Evolutionary conservation across 495 filamentous ascomycete species (phyloP), one percentile per base, ranked within the genome.

Genomic region (Neurospora sp.): DNA sequence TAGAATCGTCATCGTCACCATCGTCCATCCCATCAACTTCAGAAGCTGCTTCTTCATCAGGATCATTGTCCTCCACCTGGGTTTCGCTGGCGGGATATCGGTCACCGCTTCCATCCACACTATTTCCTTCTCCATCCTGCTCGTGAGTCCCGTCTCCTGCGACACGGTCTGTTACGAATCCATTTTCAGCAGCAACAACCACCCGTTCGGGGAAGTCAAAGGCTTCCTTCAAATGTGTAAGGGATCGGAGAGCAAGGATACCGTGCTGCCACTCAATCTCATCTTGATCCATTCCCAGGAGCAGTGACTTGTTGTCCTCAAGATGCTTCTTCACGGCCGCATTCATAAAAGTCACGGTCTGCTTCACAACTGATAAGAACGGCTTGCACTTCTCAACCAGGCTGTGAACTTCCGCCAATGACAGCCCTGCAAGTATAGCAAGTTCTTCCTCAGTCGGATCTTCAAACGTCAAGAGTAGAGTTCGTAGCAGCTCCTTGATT

Each of bases 191-290:
- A 46, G 42, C 18, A n/a, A 46, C 16, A n/a, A n/a, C 42, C 42
- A 46, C 42, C 18, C 42, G 42, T 46, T 46, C 42, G 42, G 42
- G 42, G 7, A 46, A 46, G 42, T 46, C 42, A 46, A 46, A 46
- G 42, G 8, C 42, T 46, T 79, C 80, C 10, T 78, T 78, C n/a
- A 83, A 62, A 37, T 84, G 78, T 6, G 76, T 76, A 72, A 83
- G 83, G 8, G 75, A 79, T 6, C 82, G 76, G 9, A 79, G 74
- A 40, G 80, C 78, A 5, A 84, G 70, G 16, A 83, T 78, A 35
- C 82, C 82, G 40, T 84, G 82, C 62, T 82, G 82, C 80, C 78
- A 81, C 59, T 82, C 80, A 39, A 80, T 81, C 48, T 80, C 80
- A 69, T 82, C 82, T 23, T 76, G 38, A 3, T 76, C 76, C 59